phyloP scores from a whole-genome alignment of 768 basidiomycete genomes.

The Cubamyces lactineus region DNA sequence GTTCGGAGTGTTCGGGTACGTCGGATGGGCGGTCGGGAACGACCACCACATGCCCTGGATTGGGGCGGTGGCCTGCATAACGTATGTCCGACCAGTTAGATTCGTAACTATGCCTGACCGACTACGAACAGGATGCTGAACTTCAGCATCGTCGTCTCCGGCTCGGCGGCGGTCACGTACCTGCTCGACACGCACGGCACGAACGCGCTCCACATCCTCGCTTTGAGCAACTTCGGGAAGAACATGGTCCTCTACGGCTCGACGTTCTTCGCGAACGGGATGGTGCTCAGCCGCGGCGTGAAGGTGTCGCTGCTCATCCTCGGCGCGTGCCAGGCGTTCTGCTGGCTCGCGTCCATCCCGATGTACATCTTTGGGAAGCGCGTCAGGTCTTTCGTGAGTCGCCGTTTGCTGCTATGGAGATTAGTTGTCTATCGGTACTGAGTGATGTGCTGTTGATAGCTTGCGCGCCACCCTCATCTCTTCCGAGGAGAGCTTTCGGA shows the following conservation, averaged over 20 bases:
- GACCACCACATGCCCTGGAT: constrained; percentile 49
- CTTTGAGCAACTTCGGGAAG: constrained; percentile 47
- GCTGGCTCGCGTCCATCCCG: constrained; percentile 45
- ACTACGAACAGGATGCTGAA: constrained; percentile 41
- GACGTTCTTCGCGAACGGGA: constrained; percentile 48
- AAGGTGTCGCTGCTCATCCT: constrained; percentile 45
- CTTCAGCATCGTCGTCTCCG: constrained; percentile 48
- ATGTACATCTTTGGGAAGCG: constrained; percentile 51
- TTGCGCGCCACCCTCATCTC: constrained; percentile 11
- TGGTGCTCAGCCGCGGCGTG: constrained; percentile 43
- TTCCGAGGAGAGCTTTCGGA: constrained; percentile 3
- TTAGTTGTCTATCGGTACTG: not conserved
- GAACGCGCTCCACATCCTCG: constrained; percentile 46
- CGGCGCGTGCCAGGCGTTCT: constrained; percentile 44
- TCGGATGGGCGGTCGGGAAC: constrained; percentile 49
- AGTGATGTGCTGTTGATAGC: not conserved
- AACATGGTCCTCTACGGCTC: constrained; percentile 50
- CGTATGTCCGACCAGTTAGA: constrained; percentile 15
- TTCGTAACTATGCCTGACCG: not conserved
- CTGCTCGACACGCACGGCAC: constrained; percentile 48
- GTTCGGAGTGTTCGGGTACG: constrained; percentile 49
- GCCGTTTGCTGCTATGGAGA: not conserved
- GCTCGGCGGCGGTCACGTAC: constrained; percentile 47
- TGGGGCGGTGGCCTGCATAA: constrained; percentile 44
- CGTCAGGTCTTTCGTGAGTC: constrained; percentile 44